Evolutionary conservation across 2,329 filamentous ascomycete species (phyloP), one percentile per base, ranked within the genome.

Genomic region (Thermothelomyces thermophilus): DNA sequence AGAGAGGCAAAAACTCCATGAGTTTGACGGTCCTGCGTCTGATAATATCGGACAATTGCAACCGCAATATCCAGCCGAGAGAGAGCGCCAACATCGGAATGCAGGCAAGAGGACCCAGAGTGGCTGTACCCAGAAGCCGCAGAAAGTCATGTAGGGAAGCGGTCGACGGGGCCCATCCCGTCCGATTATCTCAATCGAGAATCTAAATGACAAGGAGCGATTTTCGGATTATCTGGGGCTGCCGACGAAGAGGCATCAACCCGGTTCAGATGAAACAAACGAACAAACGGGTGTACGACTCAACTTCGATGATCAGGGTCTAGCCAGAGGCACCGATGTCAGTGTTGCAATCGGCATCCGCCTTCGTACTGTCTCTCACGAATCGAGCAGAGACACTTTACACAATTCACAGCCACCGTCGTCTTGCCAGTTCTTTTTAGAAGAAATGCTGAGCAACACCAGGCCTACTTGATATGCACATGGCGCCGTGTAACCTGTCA

Each of bases 61-160:
- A 13, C 34, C 34, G 33, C 31, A 39, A 33, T 30, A 52, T 50
- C 50, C 49, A 55, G 43, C 52, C 46, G 46, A 41, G 43, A 46
- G 28, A 31, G 26, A 35, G 20, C 20, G 30, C 36, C 31, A 22
- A 22, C 26, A 43, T 51, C 34, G 17, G 52, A 44, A 39, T 19
- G 17, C 40, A 44, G 11, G 3, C n/a, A 47, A 17, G 16, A 16
- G 24, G 31, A 24, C 17, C 41, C 37, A 47, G 40, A 22, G 16
- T 35, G 14, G 43, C 17, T 11, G 24, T 22, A 22, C n/a, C n/a
- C 41, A 40, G 24, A 24, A 14, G 35, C 13, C 34, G n/a, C n/a
- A 28, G 34, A 28, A 48, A 36, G 24, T 48, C 34, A 48, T 42
- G 3, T 30, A 10, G 9, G 10, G 20, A 14, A 22, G n/a, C 33